Evolutionary conservation across 495 filamentous ascomycete genomes (phyloP).

Genomic region (Penicillium bialowiezense): DNA sequence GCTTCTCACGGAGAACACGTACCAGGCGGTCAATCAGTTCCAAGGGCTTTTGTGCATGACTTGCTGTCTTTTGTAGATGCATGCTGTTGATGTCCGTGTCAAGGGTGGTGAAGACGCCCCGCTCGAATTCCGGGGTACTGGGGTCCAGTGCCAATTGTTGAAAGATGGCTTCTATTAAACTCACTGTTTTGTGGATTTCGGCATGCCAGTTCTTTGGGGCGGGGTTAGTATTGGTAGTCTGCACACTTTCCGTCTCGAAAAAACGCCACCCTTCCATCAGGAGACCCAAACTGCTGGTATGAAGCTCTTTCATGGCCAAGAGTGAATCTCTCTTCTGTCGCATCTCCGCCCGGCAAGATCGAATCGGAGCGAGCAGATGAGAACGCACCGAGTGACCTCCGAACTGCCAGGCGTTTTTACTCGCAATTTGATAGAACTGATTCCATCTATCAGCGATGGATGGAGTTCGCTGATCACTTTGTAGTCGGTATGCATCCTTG

Average conservation of each 20-base stretch:
- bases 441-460: slow-evolving; percentile 50
- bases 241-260: slow-evolving; percentile 48
- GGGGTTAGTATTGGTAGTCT: slow-evolving; percentile 24
- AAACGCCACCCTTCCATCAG: slow-evolving; percentile 77
- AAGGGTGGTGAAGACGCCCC: slow-evolving; percentile 62
- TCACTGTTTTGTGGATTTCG: slow-evolving; percentile 66
- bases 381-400: slow-evolving; percentile 52
- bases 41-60: slow-evolving; percentile 42
- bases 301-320: slow-evolving; percentile 65
- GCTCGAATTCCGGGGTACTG: slow-evolving; percentile 66
- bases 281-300: slow-evolving; percentile 82
- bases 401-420: slow-evolving; percentile 64
- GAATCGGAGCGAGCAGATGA: slow-evolving; percentile 66
- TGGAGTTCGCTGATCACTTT: slow-evolving; percentile 31
- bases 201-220: slow-evolving; percentile 64
- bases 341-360: slow-evolving; percentile 65
- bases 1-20: slow-evolving; percentile 55
- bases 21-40: slow-evolving; percentile 65
- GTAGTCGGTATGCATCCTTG: slow-evolving; percentile 59
- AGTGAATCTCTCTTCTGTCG: slow-evolving; percentile 65
- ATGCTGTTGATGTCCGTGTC: slow-evolving; percentile 56
- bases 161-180: slow-evolving; percentile 78
- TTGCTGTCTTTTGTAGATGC: slow-evolving; percentile 23
- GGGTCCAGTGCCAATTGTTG: slow-evolving; percentile 36
- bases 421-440: slow-evolving; percentile 78